Evolutionary conservation across 1,139 yeast species (phyloP).

Genomic region (Suhomyces chickasaworum): DNA sequence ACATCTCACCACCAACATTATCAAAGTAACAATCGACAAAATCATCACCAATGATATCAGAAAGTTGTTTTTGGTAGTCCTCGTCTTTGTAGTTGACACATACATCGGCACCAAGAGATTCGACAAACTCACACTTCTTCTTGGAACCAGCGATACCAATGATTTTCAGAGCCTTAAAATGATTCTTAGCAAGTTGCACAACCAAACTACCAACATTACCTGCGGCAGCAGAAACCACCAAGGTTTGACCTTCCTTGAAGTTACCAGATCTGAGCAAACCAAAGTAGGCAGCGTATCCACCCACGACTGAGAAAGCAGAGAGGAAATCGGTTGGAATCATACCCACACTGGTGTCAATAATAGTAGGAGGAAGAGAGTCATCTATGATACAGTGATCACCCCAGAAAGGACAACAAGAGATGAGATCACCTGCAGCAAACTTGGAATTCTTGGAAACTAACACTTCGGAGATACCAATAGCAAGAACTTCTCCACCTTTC

Average conservation of each 20-base stretch:
- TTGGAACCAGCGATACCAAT: neutral
- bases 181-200: neutral
- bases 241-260: neutral
- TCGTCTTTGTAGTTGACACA: neutral
- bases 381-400: neutral
- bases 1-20: constrained; percentile 26
- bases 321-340: neutral
- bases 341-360: neutral
- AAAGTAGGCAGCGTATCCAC: neutral
- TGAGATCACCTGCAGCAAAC: neutral
- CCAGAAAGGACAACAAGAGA: neutral
- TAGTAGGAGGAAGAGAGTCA: neutral
- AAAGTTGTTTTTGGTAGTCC: neutral
- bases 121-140: neutral
- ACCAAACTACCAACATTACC: neutral
- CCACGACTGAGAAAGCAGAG: neutral
- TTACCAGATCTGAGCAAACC: neutral
- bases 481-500: neutral
- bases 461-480: neutral
- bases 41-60: neutral
- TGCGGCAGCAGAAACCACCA: neutral
- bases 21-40: constrained; percentile 32
- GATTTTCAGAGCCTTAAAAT: neutral
- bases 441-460: neutral
- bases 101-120: neutral